Base-by-base conservation (phyloP, 805 yeast species). In the Huiozyma sinensis region DNA sequence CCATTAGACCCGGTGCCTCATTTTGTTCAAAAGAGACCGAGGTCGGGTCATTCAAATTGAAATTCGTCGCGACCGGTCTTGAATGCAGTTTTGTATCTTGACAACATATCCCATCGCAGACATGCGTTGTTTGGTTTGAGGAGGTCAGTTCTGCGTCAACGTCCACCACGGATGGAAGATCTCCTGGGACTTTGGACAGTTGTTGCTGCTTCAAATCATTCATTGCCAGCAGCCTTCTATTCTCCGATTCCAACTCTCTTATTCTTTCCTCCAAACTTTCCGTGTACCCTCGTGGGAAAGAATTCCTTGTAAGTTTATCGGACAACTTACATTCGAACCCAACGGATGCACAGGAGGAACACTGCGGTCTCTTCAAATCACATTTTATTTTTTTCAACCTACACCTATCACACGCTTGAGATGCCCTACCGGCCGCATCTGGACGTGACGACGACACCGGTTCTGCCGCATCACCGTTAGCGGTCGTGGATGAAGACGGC, bases 321-420 rank as follows among this genome's bases (percentile, higher is more conserved):
- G 89, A 79, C n/a, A 86, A 83, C 45, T 81, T 81, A 62, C 97
- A 88, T 50, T 85, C 90, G 46, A 88, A 73, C 3, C 95, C 96
- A 4, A 85, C 92, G 6, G 79, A 72, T 9, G 77, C 79, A 68
- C 97, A 88, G 47, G 83, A 82, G 0, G 90, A 75, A 60, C 97
- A 88, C 51, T 75, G 77, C 4, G 83, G 83, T 46, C 77, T 72
- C 27, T 42, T 41, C 3, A 89, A 90, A 54, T 81, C 83, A 61
- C 92, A 83, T 50, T 79, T 78, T 49, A 82, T 81, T 62, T 83
- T 83, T 52, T 84, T 80, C 50, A 81, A 76, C 38, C 90, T 68
- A 54, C 92, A 83, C 32, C 92, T 66, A 58, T 87, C 95, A 62
- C 96, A 87, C 7, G 27, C 33, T 11, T 31, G 33, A 31, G 33